Conservation (phyloP, 2,329 filamentous ascomycete species). For the Leptodontidium sp. region DNA sequence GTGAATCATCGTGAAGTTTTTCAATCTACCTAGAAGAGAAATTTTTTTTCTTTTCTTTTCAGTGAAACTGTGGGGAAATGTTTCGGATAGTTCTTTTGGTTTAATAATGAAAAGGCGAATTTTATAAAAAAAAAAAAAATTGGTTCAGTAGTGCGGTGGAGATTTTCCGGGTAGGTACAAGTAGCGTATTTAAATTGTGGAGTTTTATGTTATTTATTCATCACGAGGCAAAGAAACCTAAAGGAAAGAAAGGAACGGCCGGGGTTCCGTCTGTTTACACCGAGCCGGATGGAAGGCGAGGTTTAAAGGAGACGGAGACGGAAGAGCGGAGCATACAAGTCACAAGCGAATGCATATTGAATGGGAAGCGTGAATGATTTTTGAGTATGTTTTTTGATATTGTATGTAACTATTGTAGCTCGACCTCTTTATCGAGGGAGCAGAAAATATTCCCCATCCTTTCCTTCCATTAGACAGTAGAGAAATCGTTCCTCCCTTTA, state of each 20-base stretch:
- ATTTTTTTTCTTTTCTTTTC: neutral
- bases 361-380: slow-evolving; percentile 1
- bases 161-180: neutral
- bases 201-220: neutral
- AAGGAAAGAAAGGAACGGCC: neutral
- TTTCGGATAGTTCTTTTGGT: no score
- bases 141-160: neutral
- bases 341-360: slow-evolving; percentile 9
- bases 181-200: neutral
- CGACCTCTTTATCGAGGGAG: slow-evolving; percentile 13
- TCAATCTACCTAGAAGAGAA: neutral
- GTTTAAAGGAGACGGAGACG: neutral
- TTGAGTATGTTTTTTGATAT: slow-evolving; percentile 15
- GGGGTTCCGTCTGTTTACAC: neutral
- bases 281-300: neutral
- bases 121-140: neutral
- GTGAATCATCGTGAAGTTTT: slow-evolving; percentile 17
- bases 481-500: slow-evolving; percentile 28
- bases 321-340: neutral
- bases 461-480: slow-evolving; percentile 1
- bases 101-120: neutral
- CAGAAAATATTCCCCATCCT: slow-evolving; percentile 2
- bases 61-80: neutral
- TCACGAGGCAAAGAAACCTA: neutral
- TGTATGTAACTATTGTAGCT: slow-evolving; percentile 14